Base-by-base conservation (phyloP, 768 basidiomycete species). In the Psilocybe cubensis region DNA sequence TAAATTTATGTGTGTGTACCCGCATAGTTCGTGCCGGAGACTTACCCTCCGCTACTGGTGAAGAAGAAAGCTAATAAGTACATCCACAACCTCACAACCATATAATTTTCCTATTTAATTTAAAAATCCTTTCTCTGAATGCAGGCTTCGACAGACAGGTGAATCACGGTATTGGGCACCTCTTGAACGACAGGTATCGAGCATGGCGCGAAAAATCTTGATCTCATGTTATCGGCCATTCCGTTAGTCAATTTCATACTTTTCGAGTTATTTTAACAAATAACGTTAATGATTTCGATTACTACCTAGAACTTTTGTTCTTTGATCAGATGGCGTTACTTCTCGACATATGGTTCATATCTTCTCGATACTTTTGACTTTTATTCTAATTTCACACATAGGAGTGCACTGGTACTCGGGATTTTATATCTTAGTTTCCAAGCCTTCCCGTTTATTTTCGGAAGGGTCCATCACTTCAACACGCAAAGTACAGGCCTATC, bases 301-400 rank as follows among this genome's bases (percentile, higher is more conserved):
- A 0, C 9, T n/a, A 31, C 59, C 3, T 42, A 89, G 88, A 86
- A 68, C 73, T 92, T 4, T 72, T 90, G 4, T 40, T 83, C 0
- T 81, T 76, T 46, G 89, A 95, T 63, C 78, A 81, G 14, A 94
- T 93, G 90, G 87, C 88, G 0, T 76, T 93, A 3, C 70, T 88
- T 4, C 75, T 94, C 7, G 80, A 91, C 67, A 68, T 81, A 10
- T 93, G 91, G 92, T 88, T 67, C 2, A 54, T 28, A 76, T 17
- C 48, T 77, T 48, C 71, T 82, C 9, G 78, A 76, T 2, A 23
- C 2, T 10, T 4, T 9, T 7, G 7, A 4, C 8, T 10, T 23
- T 71, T 76, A 27, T 38, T 17, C n/a, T 9, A 12, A 44, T 28
- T 7, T 6, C 6, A 50, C 17, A 33, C 5, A 18, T 20, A 88